These are phyloP conservation scores for Lantana camara DNA, from an alignment of 257 asterid genomes.

Conservation along the genomic window DNA sequence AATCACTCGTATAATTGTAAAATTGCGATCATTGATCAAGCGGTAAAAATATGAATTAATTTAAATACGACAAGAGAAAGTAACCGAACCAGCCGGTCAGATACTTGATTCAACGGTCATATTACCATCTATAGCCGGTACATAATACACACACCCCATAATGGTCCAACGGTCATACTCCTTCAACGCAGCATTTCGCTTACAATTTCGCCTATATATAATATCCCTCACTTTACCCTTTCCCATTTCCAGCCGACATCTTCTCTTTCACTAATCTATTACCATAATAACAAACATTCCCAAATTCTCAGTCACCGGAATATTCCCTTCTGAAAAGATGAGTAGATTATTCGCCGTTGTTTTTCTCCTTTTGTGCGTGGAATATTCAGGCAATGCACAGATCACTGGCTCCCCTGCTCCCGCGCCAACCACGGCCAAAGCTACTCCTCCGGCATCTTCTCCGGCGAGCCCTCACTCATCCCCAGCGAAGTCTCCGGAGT, in stretches of 20 bases:
- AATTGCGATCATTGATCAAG: not conserved
- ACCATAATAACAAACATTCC: conserved; percentile 16
- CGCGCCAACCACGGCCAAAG: conserved; percentile 42
- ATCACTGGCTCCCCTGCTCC: conserved; percentile 54
- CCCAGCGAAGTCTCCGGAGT: conserved; percentile 54
- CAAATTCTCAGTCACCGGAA: conserved; percentile 25
- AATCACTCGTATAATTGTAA: no score
- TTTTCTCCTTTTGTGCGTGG: conserved; percentile 35
- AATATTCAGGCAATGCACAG: conserved; percentile 51
- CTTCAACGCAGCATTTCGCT: conserved; percentile 49
- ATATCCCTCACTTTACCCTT: not conserved
- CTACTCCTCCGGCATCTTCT: conserved; percentile 39
- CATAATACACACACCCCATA: no score
- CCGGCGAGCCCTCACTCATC: conserved; percentile 50
- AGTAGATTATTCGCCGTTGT: conserved; percentile 30
- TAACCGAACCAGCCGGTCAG: conserved; percentile 31
- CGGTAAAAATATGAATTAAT: not conserved
- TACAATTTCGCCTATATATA: conserved; percentile 20
- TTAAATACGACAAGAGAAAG: not conserved
- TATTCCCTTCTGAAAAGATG: conserved; percentile 38
- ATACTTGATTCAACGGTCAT: conserved; percentile 38
- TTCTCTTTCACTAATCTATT: no score
- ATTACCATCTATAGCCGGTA: conserved; percentile 21
- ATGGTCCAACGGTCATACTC: conserved; percentile 57
- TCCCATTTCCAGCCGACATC: conserved; percentile 27